Conservation (phyloP, 2,329 filamentous ascomycete species). For the Cytospora leucostoma region DNA sequence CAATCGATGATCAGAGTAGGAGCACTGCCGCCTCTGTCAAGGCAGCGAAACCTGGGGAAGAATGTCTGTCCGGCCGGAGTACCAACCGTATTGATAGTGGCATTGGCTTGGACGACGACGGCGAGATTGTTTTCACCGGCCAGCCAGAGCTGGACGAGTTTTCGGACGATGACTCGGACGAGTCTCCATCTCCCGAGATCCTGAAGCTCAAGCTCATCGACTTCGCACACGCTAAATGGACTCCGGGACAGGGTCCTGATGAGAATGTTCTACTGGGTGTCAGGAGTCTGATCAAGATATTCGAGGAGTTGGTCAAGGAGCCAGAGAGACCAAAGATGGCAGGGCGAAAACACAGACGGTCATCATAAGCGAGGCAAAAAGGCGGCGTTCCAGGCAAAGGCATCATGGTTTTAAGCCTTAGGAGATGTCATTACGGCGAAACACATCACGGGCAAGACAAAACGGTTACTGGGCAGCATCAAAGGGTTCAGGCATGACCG, state of each 20-base stretch:
- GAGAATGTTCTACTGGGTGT: conserved; percentile 80
- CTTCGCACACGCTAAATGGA: conserved; percentile 90
- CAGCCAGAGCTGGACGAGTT: conserved; percentile 38
- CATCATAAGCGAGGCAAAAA: conserved; percentile 4
- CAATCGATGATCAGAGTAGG: conserved; percentile 57
- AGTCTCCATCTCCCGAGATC: conserved; percentile 64
- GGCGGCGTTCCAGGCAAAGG: conserved; percentile 18
- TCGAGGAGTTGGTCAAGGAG: conserved; percentile 60
- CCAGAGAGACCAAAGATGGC: conserved; percentile 9
- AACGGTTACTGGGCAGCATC: conserved; percentile 26
- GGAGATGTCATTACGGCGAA: conserved; percentile 20
- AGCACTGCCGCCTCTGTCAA: conserved; percentile 56
- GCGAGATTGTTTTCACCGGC: conserved; percentile 35
- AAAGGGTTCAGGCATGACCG: conserved; percentile 25
- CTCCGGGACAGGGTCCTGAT: conserved; percentile 78
- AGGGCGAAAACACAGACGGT: conserved; percentile 13
- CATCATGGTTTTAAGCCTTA: conserved; percentile 16
- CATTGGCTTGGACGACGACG: conserved; percentile 51
- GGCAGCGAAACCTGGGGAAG: conserved; percentile 38
- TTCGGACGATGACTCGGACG: conserved; percentile 55
- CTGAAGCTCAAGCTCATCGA: conserved; percentile 88
- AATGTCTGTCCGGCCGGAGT: conserved; percentile 36
- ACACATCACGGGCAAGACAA: conserved; percentile 23
- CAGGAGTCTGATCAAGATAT: conserved; percentile 68
- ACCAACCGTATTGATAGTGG: conserved; percentile 57